Evolutionary conservation across 495 filamentous ascomycete genomes (phyloP).

Genomic region (Hypoxylon rickii): DNA sequence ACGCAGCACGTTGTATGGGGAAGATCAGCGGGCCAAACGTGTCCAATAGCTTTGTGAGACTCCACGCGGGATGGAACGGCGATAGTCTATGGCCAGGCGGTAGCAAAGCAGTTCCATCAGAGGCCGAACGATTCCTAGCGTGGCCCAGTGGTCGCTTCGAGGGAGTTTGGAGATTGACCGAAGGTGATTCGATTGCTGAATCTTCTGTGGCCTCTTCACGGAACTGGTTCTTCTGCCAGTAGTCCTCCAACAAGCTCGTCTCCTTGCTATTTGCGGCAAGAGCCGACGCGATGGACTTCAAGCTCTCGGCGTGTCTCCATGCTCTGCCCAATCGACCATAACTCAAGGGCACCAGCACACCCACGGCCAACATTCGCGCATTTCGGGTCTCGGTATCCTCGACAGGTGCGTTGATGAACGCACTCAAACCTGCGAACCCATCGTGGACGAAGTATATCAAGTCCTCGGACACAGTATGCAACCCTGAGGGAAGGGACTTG

Average conservation of each 20-base stretch:
- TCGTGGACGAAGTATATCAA: constrained; percentile 92
- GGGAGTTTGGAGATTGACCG: constrained; percentile 40
- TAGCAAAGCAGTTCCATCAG: constrained; percentile 64
- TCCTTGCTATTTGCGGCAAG: constrained; percentile 60
- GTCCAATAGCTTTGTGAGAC: constrained; percentile 74
- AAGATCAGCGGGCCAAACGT: constrained; percentile 89
- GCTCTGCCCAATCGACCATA: constrained; percentile 84
- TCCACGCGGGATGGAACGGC: constrained; percentile 82
- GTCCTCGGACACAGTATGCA: constrained; percentile 87
- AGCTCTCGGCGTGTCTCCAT: constrained; percentile 81
- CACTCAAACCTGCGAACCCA: constrained; percentile 84
- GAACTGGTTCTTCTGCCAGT: constrained; percentile 74
- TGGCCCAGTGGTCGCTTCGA: constrained; percentile 44
- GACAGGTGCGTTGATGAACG: constrained; percentile 85
- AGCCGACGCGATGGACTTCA: constrained; percentile 73
- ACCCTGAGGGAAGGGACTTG: constrained; percentile 88
- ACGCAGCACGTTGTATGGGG: constrained; percentile 84
- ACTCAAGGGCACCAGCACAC: constrained; percentile 82
- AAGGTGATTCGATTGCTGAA: constrained; percentile 54
- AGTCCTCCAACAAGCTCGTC: constrained; percentile 69
- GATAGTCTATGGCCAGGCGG: constrained; percentile 72
- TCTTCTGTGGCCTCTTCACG: constrained; percentile 49
- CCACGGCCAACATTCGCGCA: constrained; percentile 91
- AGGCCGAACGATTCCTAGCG: constrained; percentile 60
- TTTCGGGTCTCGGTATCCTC: constrained; percentile 75